Base-by-base conservation (phyloP, 768 basidiomycete species). In the Polyporus arcularius region DNA sequence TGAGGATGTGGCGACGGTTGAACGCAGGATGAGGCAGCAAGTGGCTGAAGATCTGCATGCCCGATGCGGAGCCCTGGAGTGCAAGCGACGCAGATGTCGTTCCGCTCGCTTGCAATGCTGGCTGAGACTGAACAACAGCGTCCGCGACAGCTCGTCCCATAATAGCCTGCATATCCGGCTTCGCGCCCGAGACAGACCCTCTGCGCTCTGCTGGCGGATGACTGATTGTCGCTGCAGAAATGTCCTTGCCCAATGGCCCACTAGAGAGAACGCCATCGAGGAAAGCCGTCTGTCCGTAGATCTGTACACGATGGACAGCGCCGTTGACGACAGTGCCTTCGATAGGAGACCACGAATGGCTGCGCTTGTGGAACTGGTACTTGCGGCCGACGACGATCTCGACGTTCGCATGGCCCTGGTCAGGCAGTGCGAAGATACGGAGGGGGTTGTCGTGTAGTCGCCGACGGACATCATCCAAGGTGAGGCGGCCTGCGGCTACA, bases 371-470 rank as follows among this genome's bases (percentile, higher is more conserved):
- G 72, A 92, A 92, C 45, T 56, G 67, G 2, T 61, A 58, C 56
- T 68, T 69, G 53, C 97, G 86, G 58, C 92, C 91, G 30, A 97
- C 78, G 64, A 96, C 92, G 47, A 99, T 92, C 71, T 99, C 97
- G 40, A 97, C 92, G 64, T 88, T 89, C 1, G 95, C 94, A 61
- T 93, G 84, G 5, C 82, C 70, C 70, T 94, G 92, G 63, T 97
- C 94, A 0, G 93, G 88, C 12, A 98, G 81, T 38, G 88, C 89
- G 71, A 98, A 97, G 71, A 99, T 98, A 42, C 85, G 82, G 18
- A 90, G 83, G 1, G 97, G 96, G 73, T 97, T 98, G 68, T 98
- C 95, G 71, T 94, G 87, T 16, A 98, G 73, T 49, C 94, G 86
- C n/a, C 79, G 70, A 39, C 85, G 86, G 65, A 99, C 86, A 71